Conservation (phyloP, 306 rosid species). For the Lathyrus oleraceus region DNA sequence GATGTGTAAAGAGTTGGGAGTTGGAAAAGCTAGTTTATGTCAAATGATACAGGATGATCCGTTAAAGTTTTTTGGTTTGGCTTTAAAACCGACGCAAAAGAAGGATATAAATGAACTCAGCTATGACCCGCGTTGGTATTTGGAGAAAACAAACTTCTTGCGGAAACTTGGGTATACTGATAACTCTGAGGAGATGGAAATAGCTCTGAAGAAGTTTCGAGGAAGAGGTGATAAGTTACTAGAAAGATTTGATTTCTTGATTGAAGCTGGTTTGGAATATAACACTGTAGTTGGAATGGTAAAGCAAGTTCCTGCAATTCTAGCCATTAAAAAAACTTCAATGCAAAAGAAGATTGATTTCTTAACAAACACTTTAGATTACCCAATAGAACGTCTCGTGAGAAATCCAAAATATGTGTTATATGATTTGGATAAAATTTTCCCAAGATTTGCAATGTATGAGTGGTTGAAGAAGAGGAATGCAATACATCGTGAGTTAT, state of each 20-base stretch:
- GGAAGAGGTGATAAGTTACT: slow-evolving; percentile 83
- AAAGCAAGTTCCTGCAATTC: slow-evolving; percentile 62
- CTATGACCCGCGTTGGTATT: slow-evolving; percentile 38
- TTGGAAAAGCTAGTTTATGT: slow-evolving; percentile 50
- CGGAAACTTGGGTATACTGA: slow-evolving; percentile 63
- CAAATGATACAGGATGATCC: slow-evolving; percentile 64
- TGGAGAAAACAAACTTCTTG: slow-evolving; percentile 68
- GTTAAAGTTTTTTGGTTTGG: slow-evolving; percentile 48
- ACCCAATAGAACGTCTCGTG: slow-evolving; percentile 59
- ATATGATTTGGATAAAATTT: slow-evolving; percentile 56
- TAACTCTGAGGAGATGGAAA: slow-evolving; percentile 81
- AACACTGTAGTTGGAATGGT: slow-evolving; percentile 49
- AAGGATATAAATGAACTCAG: slow-evolving; percentile 26
- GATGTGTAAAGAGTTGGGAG: slow-evolving; percentile 55
- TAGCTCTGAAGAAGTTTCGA: slow-evolving; percentile 59
- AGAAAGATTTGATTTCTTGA: slow-evolving; percentile 84
- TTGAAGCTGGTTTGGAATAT: slow-evolving; percentile 76
- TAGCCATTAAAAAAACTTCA: slow-evolving; percentile 54
- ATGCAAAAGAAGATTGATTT: slow-evolving; percentile 64
- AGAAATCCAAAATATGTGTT: slow-evolving; percentile 69
- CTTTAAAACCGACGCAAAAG: slow-evolving; percentile 44
- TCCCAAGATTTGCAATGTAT: slow-evolving; percentile 67
- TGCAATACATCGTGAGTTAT: slow-evolving; percentile 49
- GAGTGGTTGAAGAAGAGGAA: slow-evolving; percentile 61
- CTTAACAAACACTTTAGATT: slow-evolving; percentile 52